Evolutionary conservation across 1,284 basidiomycete genomes (phyloP), one percentile per base, ranked within the genome.

Genomic region (Sanghuangporus weigelae): DNA sequence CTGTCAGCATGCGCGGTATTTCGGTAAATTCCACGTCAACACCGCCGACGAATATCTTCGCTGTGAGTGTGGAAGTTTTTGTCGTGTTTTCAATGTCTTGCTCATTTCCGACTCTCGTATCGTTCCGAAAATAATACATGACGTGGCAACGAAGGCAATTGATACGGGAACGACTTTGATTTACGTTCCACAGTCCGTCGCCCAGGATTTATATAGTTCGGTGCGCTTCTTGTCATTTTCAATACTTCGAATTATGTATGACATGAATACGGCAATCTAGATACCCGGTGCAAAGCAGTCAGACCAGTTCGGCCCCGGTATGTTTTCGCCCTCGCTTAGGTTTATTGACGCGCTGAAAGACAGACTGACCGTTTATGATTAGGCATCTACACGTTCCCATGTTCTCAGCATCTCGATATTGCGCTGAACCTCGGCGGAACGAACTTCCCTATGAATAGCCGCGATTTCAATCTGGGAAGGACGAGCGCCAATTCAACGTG

Each of bases 381-480:
- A 80, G 82, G 78, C 2, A 82, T 80, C 69, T 85, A 79, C 70
- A 75, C 77, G 0, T 84, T 75, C 67, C 84, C 83, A 0, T 88
- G 86, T 71, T 60, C 72, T 36, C 63, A 73, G 0, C 59, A 66
- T 1, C 68, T 77, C 39, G 64, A 68, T 1, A 69, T 83, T 38
- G 73, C 77, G 8, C 74, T 94, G 49, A 76, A 76, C 1, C 86
- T 94, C 69, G 81, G 78, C 54, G 79, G 81, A 2, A 71, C 77
- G 40, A 63, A 71, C 19, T 89, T 87, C 72, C 31, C 72, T 19
- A 77, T 93, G 65, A 78, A 80, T 66, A 70, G 76, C 3, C 69
- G 69, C 11, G 89, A 92, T 74, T 87, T 93, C 77, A 92, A 89
- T 73, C 75, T 91, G 7, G 90, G 87, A 12, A 70, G 60, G 57